A percentile compares a stretch with the other conserved stretches of the same genome.
Evolutionary conservation across 257 asterid species (phyloP).

Genomic region (Solanum pennellii): DNA sequence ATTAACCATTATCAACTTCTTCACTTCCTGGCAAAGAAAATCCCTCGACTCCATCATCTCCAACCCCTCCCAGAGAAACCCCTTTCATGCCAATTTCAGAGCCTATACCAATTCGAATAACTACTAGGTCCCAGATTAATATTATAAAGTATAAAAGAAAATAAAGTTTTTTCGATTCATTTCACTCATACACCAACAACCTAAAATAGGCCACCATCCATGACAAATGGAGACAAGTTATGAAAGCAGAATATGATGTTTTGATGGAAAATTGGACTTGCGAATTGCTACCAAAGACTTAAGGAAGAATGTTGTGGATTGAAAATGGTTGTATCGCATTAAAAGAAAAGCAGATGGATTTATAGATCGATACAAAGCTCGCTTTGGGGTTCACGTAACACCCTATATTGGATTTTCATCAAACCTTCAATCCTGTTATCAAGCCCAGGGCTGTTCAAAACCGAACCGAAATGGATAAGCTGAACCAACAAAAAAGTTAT

Average conservation of each 20-base stretch:
- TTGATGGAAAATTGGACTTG: not conserved
- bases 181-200: not conserved
- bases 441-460: too few relatives aligned
- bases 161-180: not conserved
- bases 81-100: not conserved
- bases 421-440: too few relatives aligned
- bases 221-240: not conserved
- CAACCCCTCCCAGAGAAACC: too few relatives aligned
- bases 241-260: too few relatives aligned
- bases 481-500: too few relatives aligned
- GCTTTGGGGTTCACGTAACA: too few relatives aligned
- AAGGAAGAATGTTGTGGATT: not conserved
- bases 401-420: too few relatives aligned
- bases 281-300: not conserved
- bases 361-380: not conserved
- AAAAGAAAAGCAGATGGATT: too few relatives aligned
- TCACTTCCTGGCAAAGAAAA: not conserved
- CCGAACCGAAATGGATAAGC: too few relatives aligned
- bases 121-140: not conserved
- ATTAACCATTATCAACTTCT: not conserved
- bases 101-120: not conserved
- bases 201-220: not conserved
- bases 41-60: not conserved
- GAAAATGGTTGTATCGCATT: not conserved
- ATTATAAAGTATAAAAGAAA: too few relatives aligned